phyloP scores from a whole-genome alignment of 2,329 filamentous ascomycete species.

The Colletotrichum sp. region DNA sequence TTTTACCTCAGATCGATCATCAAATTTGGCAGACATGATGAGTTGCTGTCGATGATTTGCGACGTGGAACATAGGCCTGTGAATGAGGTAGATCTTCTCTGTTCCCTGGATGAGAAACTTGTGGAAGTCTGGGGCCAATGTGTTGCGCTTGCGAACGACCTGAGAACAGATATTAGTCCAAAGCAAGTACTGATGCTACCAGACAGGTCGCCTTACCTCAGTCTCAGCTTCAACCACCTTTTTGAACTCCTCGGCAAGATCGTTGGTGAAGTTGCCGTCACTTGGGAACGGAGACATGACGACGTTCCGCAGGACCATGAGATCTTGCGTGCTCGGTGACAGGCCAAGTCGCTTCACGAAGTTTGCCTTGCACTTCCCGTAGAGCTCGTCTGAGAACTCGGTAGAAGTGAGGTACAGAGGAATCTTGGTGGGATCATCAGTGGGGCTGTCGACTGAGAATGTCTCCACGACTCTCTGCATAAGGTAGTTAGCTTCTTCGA shows the following conservation, averaged over 20 bases:
- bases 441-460: slow-evolving; percentile 44
- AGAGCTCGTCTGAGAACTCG: slow-evolving; percentile 41
- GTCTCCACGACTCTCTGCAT: slow-evolving; percentile 47
- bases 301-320: slow-evolving; percentile 52
- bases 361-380: slow-evolving; percentile 42
- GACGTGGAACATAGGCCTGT: slow-evolving; percentile 42
- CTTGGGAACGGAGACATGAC: slow-evolving; percentile 52
- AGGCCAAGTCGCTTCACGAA: slow-evolving; percentile 48
- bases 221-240: slow-evolving; percentile 32
- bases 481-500: slow-evolving; percentile 54
- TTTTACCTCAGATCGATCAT: slow-evolving; percentile 18
- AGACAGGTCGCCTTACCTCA: not conserved
- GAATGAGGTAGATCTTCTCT: slow-evolving; percentile 35
- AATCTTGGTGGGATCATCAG: slow-evolving; percentile 42
- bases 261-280: slow-evolving; percentile 41
- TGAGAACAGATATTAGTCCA: not conserved
- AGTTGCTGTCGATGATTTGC: slow-evolving; percentile 45
- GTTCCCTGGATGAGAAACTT: slow-evolving; percentile 43
- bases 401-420: slow-evolving; percentile 52
- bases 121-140: slow-evolving; percentile 34
- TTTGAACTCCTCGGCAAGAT: slow-evolving; percentile 37
- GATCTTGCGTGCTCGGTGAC: slow-evolving; percentile 32
- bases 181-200: not conserved
- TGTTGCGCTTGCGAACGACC: slow-evolving; percentile 39
- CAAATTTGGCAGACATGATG: slow-evolving; percentile 34